Evolutionary conservation across 306 rosid genomes (phyloP), one percentile per base, ranked within the genome.

Genomic region (Inga laurina): DNA sequence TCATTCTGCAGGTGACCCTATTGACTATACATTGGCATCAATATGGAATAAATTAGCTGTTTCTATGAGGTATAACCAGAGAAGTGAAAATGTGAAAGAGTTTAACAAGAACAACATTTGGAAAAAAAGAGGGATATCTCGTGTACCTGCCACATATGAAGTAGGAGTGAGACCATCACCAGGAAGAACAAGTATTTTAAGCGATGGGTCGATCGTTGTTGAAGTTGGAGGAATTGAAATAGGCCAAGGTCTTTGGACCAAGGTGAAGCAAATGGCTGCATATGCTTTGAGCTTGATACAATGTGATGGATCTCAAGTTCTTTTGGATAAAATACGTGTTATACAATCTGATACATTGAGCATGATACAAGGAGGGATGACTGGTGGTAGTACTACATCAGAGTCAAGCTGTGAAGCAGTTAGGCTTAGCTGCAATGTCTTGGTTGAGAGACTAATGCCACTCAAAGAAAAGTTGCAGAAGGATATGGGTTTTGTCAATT

Each of bases 181-280:
- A 0, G 99, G 94, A 67, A 96, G 84, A 87, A 93, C 88, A 51
- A 91, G 93, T 85, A 91, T 96, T 79, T 85, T 96, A 37, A 74
- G 71, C 2, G 99, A 93, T 49, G 98, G 93, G 12, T 91, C 98
- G 22, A 70, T 96, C 57, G 90, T 76, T 75, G 94, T 89, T 86
- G 98, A 96, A 87, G 97, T 96, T 70, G 97, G 97, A 75, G 99
- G 98, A 8, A 91, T 90, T 68, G 98, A 96, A 84, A 19, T 96
- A n/a, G 99, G 99, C 39, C 98, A 96, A 85, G 99, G 99, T 90
- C 93, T 96, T 1, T 96, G 98, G 99, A 96, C 98, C 35, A 93
- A 96, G 92, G 99, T 85, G 8, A 92, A 91, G 79, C 98, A 96
- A 88, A 90, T 87, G 93, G 88, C 90, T 62, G 97, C 98, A 66